A percentile compares a stretch with the other conserved stretches of the same genome.
Conservation (phyloP, 352 stramenopile species). For the Phytophthora sojae region DNA sequence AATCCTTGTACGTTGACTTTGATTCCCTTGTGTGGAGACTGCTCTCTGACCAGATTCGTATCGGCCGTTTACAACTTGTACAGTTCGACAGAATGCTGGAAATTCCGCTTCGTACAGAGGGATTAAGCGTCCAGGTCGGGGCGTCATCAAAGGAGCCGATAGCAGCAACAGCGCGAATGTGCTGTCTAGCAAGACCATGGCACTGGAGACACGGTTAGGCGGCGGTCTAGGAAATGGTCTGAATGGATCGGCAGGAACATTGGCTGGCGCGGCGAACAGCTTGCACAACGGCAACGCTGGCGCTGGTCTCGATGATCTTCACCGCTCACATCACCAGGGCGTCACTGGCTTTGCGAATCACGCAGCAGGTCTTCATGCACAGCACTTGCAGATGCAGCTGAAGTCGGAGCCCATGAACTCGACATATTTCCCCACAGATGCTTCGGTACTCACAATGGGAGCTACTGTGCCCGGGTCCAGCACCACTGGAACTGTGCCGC, state of each 20-base stretch:
- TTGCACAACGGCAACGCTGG: slow-evolving; percentile 28
- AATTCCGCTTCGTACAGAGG: slow-evolving; percentile 59
- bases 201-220: slow-evolving; percentile 72
- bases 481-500: slow-evolving; percentile 26
- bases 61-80: slow-evolving; percentile 13
- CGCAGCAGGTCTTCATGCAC: slow-evolving; percentile 26
- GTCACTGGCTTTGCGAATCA: slow-evolving; percentile 21
- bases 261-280: slow-evolving; percentile 27
- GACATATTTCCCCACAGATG: slow-evolving; percentile 73
- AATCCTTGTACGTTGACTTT: slow-evolving; percentile 76
- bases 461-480: slow-evolving; percentile 27
- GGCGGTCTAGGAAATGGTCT: slow-evolving; percentile 44
- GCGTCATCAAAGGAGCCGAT: slow-evolving; percentile 57
- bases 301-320: slow-evolving; percentile 34
- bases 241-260: slow-evolving; percentile 29
- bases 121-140: slow-evolving; percentile 66
- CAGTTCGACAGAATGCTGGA: slow-evolving; percentile 74
- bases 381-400: slow-evolving; percentile 51
- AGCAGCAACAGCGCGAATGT: slow-evolving; percentile 81
- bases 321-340: slow-evolving; percentile 38
- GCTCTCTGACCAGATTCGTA: slow-evolving; percentile 16
- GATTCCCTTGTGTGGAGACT: neutral
- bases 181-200: slow-evolving; percentile 74
- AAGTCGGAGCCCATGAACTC: slow-evolving; percentile 74
- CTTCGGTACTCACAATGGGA: slow-evolving; percentile 68